These are phyloP conservation scores for Penicillium sp. DNA, from an alignment of 2,329 filamentous ascomycete species.

Conservation along the genomic window DNA sequence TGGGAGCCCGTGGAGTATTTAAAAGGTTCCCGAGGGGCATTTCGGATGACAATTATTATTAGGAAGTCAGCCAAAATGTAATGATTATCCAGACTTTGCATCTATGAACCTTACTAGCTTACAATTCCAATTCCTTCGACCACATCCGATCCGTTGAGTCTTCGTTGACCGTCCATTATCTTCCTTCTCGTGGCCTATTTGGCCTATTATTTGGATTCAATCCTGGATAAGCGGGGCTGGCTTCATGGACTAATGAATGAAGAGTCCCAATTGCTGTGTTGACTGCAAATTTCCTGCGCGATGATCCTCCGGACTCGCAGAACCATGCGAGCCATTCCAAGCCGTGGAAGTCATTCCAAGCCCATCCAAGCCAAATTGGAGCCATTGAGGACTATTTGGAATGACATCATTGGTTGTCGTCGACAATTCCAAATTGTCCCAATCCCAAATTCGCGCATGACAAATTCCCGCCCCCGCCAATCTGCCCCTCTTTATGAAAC, in stretches of 20 bases:
- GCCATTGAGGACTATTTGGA: not conserved
- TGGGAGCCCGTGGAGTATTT: slow-evolving; percentile 23
- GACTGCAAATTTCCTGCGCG: not conserved
- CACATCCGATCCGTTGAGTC: not conserved
- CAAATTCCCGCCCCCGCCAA: slow-evolving; percentile 18
- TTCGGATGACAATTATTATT: not conserved
- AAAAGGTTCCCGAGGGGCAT: slow-evolving; percentile 3
- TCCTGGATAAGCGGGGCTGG: not conserved
- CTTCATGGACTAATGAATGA: not conserved
- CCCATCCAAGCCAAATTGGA: not conserved
- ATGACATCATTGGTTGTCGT: slow-evolving; percentile 9
- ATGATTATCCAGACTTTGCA: not conserved
- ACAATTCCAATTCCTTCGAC: not conserved
- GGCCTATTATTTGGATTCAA: not conserved
- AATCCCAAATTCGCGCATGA: slow-evolving; percentile 13
- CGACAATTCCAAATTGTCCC: slow-evolving; percentile 21
- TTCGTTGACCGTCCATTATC: not conserved
- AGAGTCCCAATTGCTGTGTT: not conserved
- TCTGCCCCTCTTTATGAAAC: not conserved
- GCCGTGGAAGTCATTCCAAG: not conserved
- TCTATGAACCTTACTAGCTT: not conserved
- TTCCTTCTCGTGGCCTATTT: not conserved
- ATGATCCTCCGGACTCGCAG: not conserved
- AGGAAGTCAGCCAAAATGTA: not conserved
- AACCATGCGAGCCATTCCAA: not conserved